Conservation (phyloP, 2,329 filamentous ascomycete genomes). For the Corniculantispora saksenae region DNA sequence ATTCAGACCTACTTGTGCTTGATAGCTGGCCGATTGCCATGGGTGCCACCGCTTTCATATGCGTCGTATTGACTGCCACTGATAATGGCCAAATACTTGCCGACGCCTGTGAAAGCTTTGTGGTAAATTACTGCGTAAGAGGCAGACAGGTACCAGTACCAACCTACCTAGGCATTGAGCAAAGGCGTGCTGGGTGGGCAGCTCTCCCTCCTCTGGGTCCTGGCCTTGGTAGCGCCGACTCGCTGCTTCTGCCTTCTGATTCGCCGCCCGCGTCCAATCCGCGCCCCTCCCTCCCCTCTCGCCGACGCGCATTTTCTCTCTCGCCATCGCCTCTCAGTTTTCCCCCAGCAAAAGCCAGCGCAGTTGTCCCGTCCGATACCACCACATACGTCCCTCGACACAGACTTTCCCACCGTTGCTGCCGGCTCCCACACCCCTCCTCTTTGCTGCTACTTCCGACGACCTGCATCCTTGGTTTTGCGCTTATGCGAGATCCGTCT, state of each 20-base stretch:
- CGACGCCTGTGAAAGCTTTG: no score
- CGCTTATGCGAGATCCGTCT: constrained; percentile 35
- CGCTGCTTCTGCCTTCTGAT: constrained; percentile 24
- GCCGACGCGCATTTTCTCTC: constrained; percentile 26
- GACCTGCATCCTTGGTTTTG: constrained; percentile 32
- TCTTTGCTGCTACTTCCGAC: constrained; percentile 27
- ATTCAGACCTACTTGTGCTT: background rate
- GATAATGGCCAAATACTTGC: no score
- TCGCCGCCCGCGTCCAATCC: constrained; percentile 21
- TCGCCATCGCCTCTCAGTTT: constrained; percentile 21
- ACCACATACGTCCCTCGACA: constrained; percentile 1
- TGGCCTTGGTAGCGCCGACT: constrained; percentile 15
- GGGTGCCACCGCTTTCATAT: no score
- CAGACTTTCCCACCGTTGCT: constrained; percentile 23
- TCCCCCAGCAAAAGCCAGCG: constrained; percentile 20
- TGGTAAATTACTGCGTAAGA: no score
- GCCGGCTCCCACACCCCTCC: constrained; percentile 19
- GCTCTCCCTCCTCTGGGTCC: background rate
- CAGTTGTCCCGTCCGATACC: constrained; percentile 6
- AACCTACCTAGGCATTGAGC: no score
- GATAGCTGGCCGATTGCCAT: background rate
- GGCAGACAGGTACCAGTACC: no score
- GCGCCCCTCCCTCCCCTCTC: constrained; percentile 2
- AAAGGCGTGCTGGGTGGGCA: no score
- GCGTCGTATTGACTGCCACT: no score